Conservation (phyloP, 2,329 filamentous ascomycete species). For the Penicillium sp. region DNA sequence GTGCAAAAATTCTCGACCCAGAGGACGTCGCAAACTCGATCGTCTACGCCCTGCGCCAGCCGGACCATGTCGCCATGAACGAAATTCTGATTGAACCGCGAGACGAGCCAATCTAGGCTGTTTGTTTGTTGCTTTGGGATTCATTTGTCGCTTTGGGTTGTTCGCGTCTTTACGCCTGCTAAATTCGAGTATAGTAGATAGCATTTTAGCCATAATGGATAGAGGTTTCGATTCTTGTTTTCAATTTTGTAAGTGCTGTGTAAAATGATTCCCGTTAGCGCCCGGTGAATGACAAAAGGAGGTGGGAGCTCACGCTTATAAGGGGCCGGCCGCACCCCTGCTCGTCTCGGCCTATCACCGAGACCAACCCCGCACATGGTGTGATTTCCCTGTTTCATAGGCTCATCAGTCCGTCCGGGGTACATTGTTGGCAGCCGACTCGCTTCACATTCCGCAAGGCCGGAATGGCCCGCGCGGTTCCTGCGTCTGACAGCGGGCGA, state of each 20-base stretch:
- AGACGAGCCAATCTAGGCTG: conserved; percentile 71
- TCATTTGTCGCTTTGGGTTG: not conserved
- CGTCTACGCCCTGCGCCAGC: conserved; percentile 75
- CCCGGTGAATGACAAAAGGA: not conserved
- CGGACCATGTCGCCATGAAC: conserved; percentile 76
- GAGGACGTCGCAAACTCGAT: conserved; percentile 75
- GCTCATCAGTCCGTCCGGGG: not conserved
- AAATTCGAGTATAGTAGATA: conserved; percentile 4
- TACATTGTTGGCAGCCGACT: not conserved
- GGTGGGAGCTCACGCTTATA: not conserved
- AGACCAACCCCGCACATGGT: conserved; percentile 2
- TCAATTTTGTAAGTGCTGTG: not conserved
- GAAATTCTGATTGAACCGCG: conserved; percentile 79
- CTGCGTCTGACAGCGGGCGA: not conserved
- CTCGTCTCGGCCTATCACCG: not conserved
- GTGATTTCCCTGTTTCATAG: not conserved
- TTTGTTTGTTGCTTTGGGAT: not conserved
- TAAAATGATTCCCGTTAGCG: not conserved
- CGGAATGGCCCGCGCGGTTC: not conserved
- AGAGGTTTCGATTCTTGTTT: not conserved
- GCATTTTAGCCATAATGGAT: conserved; percentile 1
- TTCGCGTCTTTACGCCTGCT: conserved; percentile 3
- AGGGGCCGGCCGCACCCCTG: not conserved
- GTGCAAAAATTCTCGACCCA: conserved; percentile 74
- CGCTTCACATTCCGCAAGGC: not conserved